Evolutionary conservation across 306 rosid species (phyloP), one percentile per base, ranked within the genome.

Genomic region (Cucurbita pepo): DNA sequence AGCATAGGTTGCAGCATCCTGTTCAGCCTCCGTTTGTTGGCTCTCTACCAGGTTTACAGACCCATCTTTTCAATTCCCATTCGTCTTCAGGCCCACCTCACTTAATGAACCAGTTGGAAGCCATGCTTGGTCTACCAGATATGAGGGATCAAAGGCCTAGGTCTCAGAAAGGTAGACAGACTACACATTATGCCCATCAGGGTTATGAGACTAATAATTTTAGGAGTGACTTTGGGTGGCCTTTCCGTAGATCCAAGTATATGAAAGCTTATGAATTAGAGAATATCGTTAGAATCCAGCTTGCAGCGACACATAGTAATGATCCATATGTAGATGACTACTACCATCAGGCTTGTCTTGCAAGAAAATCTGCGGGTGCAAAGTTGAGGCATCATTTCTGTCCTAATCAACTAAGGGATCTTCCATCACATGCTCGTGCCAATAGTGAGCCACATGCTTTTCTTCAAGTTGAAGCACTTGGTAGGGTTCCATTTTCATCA

Each of bases 401-500:
- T 83, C 99, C 99, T 60, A 79, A 69, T 82, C 91, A 86, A 75
- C 83, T 95, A 73, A 86, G 95, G 88, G 99, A 95, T 75, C 92
- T 83, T 72, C 95, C 99, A 65, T 74, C 86, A 56, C 86, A 81
- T 54, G 91, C 92, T 74, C 90, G 97, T 56, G 81, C 95, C 77
- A 89, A 81, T 80, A 10, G 75, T 48, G 99, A 95, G 73, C 97
- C 95, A 12, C 99, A 95, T 84, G 97, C 97, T 84, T 95, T 89
- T 84, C 99, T 95, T 77, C 99, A 95, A 79, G 97, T 95, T 70
- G 99, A 95, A 83, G 99, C 99, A 64, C 86, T 91, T 76, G 99
- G 99, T 74, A 89, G 99, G 81, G 94, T 95, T 82, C 97, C 97
- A 5, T 95, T 95, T 83, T 95, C 99, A 45, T 95, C 99, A 76